A percentile compares a stretch with the other conserved stretches of the same genome.
Evolutionary conservation across 345 rosid species (phyloP).

Genomic region (Salix brachista): DNA sequence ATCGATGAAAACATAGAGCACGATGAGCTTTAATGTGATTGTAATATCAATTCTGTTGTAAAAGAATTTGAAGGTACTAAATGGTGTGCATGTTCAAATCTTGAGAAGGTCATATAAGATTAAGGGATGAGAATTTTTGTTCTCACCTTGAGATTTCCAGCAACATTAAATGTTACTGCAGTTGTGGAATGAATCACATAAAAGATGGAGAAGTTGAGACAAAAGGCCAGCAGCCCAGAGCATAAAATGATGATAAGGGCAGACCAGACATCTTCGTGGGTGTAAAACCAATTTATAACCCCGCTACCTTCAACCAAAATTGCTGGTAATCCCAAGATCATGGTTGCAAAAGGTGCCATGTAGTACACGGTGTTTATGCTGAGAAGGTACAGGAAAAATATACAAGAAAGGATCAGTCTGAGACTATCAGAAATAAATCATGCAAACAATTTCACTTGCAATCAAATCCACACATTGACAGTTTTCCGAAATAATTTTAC

Average conservation of each 20-base stretch:
- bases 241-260: slow-evolving; percentile 74
- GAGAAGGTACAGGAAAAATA: not conserved
- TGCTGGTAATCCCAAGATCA: slow-evolving; percentile 89
- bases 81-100: not conserved
- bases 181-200: slow-evolving; percentile 98
- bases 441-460: not conserved
- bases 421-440: not conserved
- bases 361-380: slow-evolving; percentile 99
- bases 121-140: not conserved
- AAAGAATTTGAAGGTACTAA: not conserved
- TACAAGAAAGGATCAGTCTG: slow-evolving; percentile 14
- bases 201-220: slow-evolving; percentile 96
- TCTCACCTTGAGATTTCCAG: slow-evolving; percentile 97
- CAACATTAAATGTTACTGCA: slow-evolving; percentile 97
- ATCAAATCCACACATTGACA: not conserved
- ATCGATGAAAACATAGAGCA: too few species aligned
- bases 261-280: slow-evolving; percentile 48
- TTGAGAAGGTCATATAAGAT: not conserved
- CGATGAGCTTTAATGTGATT: not conserved
- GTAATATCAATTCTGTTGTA: not conserved
- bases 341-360: slow-evolving; percentile 98
- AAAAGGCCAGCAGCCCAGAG: slow-evolving; percentile 93
- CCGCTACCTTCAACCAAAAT: slow-evolving; percentile 88
- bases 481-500: not conserved
- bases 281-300: slow-evolving; percentile 64